These are phyloP conservation scores for Candida vaughaniae DNA, from an alignment of 805 yeast genomes.

Conservation along the genomic window DNA sequence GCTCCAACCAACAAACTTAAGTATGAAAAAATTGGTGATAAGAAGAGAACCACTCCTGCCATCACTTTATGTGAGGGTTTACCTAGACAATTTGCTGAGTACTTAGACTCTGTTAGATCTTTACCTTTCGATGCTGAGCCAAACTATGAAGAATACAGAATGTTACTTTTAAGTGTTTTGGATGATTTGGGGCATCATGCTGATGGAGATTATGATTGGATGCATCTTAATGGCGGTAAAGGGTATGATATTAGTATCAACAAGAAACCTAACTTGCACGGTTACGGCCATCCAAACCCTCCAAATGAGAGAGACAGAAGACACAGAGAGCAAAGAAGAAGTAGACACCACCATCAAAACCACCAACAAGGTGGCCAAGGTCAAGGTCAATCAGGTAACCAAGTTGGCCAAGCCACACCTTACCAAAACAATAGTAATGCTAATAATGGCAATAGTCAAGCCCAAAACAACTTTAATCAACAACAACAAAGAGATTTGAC, in stretches of 20 bases:
- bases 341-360: slow-evolving; percentile 34
- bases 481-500: slow-evolving; percentile 35
- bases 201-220: slow-evolving; percentile 97
- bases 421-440: slow-evolving; percentile 1
- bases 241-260: slow-evolving; percentile 93
- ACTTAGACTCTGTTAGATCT: slow-evolving; percentile 83
- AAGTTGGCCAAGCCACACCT: slow-evolving; percentile 1
- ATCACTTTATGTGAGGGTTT: slow-evolving; percentile 83
- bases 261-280: slow-evolving; percentile 91
- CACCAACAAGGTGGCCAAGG: slow-evolving; percentile 6
- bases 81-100: slow-evolving; percentile 92
- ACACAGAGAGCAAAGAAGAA: slow-evolving; percentile 46
- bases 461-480: slow-evolving; percentile 18
- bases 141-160: slow-evolving; percentile 75
- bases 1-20: slow-evolving; percentile 98
- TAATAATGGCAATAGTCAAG: neutral
- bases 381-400: slow-evolving; percentile 11
- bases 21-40: slow-evolving; percentile 96
- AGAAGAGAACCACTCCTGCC: slow-evolving; percentile 86
- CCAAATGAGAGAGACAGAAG: slow-evolving; percentile 47
- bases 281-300: slow-evolving; percentile 94
- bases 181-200: slow-evolving; percentile 56
- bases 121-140: slow-evolving; percentile 93
- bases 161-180: slow-evolving; percentile 59
- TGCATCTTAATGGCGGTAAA: slow-evolving; percentile 90